A percentile compares a stretch with the other conserved stretches of the same genome.
Evolutionary conservation across 805 yeast species (phyloP).

Genomic region (Dipodascopsis uninucleata): DNA sequence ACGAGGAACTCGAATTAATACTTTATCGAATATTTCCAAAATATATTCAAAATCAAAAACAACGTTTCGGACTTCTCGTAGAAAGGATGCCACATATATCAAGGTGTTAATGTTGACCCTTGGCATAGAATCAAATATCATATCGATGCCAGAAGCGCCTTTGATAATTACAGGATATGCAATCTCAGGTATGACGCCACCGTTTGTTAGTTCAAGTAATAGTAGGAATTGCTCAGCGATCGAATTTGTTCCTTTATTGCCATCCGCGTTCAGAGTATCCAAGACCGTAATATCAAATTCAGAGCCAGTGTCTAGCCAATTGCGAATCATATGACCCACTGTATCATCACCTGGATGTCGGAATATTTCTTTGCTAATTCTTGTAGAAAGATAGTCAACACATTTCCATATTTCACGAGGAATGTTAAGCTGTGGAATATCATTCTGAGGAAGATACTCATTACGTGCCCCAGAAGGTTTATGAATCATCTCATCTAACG

Average conservation of each 20-base stretch:
- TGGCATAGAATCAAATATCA: constrained; percentile 41
- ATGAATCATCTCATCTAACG: constrained; percentile 29
- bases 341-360: constrained; percentile 26
- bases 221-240: constrained; percentile 34
- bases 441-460: constrained; percentile 3
- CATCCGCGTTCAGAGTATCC: constrained; percentile 26
- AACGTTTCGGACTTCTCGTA: constrained; percentile 36
- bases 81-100: constrained; percentile 41
- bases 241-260: constrained; percentile 44
- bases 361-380: constrained; percentile 26
- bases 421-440: constrained; percentile 28
- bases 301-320: constrained; percentile 37
- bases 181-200: constrained; percentile 42
- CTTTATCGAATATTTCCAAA: constrained; percentile 35
- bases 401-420: constrained; percentile 38
- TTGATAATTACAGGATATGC: constrained; percentile 29
- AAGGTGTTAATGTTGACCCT: constrained; percentile 43
- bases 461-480: constrained; percentile 18
- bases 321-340: constrained; percentile 33
- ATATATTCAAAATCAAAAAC: constrained; percentile 30
- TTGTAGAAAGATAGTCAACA: constrained; percentile 37
- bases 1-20: constrained; percentile 36
- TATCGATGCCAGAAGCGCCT: constrained; percentile 35
- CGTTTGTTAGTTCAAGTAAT: constrained; percentile 39
- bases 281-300: constrained; percentile 34